These are phyloP conservation scores for Bondarzewia mesenterica DNA, from an alignment of 1,284 basidiomycete species.

Conservation along the genomic window DNA sequence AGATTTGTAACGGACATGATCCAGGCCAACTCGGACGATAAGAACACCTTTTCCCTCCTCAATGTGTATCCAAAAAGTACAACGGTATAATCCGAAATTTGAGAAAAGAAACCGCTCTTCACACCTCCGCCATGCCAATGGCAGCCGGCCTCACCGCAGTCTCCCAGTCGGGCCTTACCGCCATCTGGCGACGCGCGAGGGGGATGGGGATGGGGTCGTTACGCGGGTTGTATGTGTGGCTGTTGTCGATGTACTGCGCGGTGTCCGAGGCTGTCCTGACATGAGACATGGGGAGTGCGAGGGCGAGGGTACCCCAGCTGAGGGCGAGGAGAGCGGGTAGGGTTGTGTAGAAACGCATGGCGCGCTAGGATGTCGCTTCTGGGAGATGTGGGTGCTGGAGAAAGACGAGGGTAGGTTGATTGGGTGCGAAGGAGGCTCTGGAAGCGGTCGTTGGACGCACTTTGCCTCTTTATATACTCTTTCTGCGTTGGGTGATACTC, in stretches of 20 bases:
- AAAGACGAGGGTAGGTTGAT: not conserved
- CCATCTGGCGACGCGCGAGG: slow-evolving; percentile 1
- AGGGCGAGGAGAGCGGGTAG: slow-evolving; percentile 7
- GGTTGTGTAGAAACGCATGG: slow-evolving; percentile 5
- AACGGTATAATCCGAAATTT: too few species aligned
- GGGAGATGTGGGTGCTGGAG: not conserved
- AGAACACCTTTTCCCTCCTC: too few species aligned
- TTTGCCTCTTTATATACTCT: not conserved
- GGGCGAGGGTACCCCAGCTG: not conserved
- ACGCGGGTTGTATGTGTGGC: not conserved
- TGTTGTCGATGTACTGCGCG: not conserved
- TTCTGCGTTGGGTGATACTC: not conserved
- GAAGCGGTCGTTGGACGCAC: not conserved
- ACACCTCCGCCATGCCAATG: not conserved
- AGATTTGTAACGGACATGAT: too few species aligned
- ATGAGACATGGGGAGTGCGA: not conserved
- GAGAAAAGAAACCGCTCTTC: too few species aligned
- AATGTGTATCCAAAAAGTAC: too few species aligned
- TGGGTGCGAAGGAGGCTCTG: not conserved
- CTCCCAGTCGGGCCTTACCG: not conserved
- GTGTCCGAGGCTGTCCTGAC: not conserved
- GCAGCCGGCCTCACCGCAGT: not conserved
- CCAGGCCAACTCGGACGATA: too few species aligned
- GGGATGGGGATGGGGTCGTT: too few species aligned
- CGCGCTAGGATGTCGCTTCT: not conserved